A percentile compares a stretch with the other conserved stretches of the same genome.
These are phyloP conservation scores for Neurospora sp. DNA, from an alignment of 2,329 filamentous ascomycete species.

Conservation along the genomic window DNA sequence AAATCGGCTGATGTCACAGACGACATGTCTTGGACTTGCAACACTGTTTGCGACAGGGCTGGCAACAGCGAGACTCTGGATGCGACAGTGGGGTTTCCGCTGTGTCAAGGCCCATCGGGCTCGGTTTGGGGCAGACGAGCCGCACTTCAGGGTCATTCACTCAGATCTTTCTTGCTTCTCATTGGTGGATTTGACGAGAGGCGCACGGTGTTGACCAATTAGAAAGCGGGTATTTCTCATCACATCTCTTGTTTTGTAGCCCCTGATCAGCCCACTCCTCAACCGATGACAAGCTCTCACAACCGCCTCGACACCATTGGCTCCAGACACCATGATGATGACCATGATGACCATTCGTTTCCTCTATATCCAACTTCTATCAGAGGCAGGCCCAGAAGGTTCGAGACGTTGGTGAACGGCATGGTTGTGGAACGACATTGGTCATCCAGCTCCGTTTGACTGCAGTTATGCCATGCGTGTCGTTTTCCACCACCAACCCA, in stretches of 20 bases:
- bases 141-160: constrained; percentile 4
- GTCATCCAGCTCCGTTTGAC: not conserved
- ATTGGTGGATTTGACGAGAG: constrained; percentile 1
- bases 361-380: not conserved
- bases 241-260: constrained; percentile 1
- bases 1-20: not conserved
- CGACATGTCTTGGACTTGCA: not conserved
- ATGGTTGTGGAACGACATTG: not conserved
- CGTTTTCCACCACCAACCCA: not conserved
- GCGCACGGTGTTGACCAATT: constrained; percentile 6
- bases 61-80: not conserved
- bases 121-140: not conserved
- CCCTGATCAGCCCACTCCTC: not conserved
- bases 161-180: constrained; percentile 1
- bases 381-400: not conserved
- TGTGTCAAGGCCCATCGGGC: too few relatives aligned
- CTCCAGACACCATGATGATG: not conserved
- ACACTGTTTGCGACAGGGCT: constrained; percentile 14
- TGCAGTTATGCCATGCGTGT: not conserved
- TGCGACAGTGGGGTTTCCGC: not conserved
- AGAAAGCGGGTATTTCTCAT: constrained; percentile 15
- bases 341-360: not conserved
- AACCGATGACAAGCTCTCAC: not conserved
- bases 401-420: not conserved
- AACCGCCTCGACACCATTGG: not conserved